These are phyloP conservation scores for Curvularia sp. DNA, from an alignment of 2,329 filamentous ascomycete genomes.

Conservation along the genomic window DNA sequence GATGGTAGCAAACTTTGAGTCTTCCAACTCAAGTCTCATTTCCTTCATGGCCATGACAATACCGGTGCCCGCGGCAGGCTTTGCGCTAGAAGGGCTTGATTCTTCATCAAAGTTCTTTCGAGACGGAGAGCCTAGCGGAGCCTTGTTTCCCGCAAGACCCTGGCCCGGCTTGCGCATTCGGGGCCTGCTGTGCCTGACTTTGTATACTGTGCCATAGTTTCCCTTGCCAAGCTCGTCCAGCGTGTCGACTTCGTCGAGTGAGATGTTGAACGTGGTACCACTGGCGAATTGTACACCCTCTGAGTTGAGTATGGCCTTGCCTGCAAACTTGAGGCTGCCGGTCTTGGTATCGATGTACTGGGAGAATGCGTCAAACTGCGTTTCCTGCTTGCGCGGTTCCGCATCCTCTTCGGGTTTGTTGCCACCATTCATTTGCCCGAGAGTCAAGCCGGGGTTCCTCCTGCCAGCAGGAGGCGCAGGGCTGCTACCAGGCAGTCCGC, in stretches of 20 bases:
- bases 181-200: slow-evolving; percentile 83
- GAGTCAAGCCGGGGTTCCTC: slow-evolving; percentile 54
- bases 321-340: slow-evolving; percentile 89
- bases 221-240: slow-evolving; percentile 94
- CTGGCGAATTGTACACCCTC: slow-evolving; percentile 91
- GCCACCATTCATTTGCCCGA: slow-evolving; percentile 53
- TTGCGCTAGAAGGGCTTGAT: slow-evolving; percentile 45
- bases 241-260: slow-evolving; percentile 92
- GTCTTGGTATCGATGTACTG: slow-evolving; percentile 92
- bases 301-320: slow-evolving; percentile 87
- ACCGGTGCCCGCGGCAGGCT: slow-evolving; percentile 65
- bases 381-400: slow-evolving; percentile 45
- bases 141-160: slow-evolving; percentile 66
- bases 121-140: slow-evolving; percentile 45
- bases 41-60: slow-evolving; percentile 99
- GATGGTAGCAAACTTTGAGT: slow-evolving; percentile 95
- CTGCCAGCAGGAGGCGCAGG: slow-evolving; percentile 43
- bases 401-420: slow-evolving; percentile 30
- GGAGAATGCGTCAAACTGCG: slow-evolving; percentile 70
- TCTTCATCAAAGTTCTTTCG: slow-evolving; percentile 44
- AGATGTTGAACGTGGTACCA: slow-evolving; percentile 90
- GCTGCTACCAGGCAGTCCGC: slow-evolving; percentile 64
- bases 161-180: slow-evolving; percentile 66
- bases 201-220: slow-evolving; percentile 98
- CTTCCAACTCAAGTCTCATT: slow-evolving; percentile 91